Evolutionary conservation across 1,139 yeast species (phyloP), one percentile per base, ranked within the genome.

Genomic region (Saccharomycopsis hybrid): DNA sequence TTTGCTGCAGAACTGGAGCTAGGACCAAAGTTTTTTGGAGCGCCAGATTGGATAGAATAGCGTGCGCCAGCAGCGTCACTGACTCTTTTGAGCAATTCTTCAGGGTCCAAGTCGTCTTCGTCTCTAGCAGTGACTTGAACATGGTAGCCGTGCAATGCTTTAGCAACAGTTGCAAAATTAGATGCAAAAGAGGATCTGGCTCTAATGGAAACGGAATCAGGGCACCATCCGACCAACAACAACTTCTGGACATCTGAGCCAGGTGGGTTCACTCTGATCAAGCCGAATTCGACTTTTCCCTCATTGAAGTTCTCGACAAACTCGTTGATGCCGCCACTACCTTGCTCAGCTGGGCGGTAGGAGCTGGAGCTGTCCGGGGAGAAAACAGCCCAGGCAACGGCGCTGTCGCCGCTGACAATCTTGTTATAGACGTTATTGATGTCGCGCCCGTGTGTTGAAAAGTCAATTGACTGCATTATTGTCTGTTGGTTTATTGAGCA

Each of bases 91-190:
- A 88, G 66, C 56, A 92, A 78, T 55, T 85, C 95, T 35, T 76
- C 74, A 45, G 85, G 86, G 59, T 86, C 86, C 64, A 94, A 75
- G 64, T 94, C 98, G 61, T 88, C 96, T 49, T 79, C 76, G 62
- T 87, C 95, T 67, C 97, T 80, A n/a, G 97, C 98, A 42, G 97
- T 88, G 57, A 94, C 82, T 67, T 92, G 97, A 50, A 92, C 90
- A 64, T 92, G 98, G 68, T 90, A 92, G 39, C 96, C 96, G 57
- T 74, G 74, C 59, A 85, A 73, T 28, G 80, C 72, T 54, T 74
- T 78, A 32, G 90, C 78, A 13, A 85, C 85, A 41, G 81, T 85
- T 43, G 87, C 87, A 58, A 84, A 82, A 65, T 85, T 85, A 56
- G 80, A 69, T 30, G 90, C 89, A 67, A 82, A 85, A 1, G 89